These are phyloP conservation scores for Plasmodium malariae DNA, from an alignment of 169 alveolate species.

Conservation along the genomic window DNA sequence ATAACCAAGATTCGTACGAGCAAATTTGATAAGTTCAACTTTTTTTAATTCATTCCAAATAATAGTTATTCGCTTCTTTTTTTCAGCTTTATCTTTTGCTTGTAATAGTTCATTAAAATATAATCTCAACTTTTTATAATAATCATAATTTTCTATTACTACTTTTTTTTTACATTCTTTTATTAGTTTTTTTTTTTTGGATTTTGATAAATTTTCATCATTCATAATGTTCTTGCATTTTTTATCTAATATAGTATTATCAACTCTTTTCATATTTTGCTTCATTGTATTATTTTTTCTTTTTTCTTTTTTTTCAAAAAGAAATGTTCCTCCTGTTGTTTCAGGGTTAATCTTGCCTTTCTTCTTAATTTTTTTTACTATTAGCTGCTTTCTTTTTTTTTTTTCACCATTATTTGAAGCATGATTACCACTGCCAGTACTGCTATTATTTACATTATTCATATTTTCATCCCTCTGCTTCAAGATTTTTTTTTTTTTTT, in stretches of 20 bases:
- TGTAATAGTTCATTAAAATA: slow-evolving; percentile 46
- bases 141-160: slow-evolving; percentile 60
- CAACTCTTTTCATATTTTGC: background rate
- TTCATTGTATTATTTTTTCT: too few species aligned
- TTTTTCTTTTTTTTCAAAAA: background rate
- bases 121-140: slow-evolving; percentile 49
- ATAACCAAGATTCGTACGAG: slow-evolving; percentile 68
- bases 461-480: background rate
- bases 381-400: background rate
- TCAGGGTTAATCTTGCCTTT: too few species aligned
- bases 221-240: slow-evolving; percentile 57
- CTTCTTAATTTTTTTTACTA: background rate
- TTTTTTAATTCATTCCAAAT: slow-evolving; percentile 33
- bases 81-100: slow-evolving; percentile 42
- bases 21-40: slow-evolving; percentile 38
- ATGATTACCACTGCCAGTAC: too few species aligned
- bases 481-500: background rate
- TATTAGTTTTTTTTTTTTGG: slow-evolving; percentile 62
- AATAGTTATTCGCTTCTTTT: slow-evolving; percentile 21
- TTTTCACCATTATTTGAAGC: background rate
- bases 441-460: too few species aligned
- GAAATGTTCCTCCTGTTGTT: too few species aligned
- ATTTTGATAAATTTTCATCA: slow-evolving; percentile 69
- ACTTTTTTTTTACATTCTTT: slow-evolving; percentile 59
- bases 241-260: slow-evolving; percentile 12